Evolutionary conservation across 352 stramenopile genomes (phyloP), one percentile per base, ranked within the genome.

Genomic region (Globisporangium cystogenes): DNA sequence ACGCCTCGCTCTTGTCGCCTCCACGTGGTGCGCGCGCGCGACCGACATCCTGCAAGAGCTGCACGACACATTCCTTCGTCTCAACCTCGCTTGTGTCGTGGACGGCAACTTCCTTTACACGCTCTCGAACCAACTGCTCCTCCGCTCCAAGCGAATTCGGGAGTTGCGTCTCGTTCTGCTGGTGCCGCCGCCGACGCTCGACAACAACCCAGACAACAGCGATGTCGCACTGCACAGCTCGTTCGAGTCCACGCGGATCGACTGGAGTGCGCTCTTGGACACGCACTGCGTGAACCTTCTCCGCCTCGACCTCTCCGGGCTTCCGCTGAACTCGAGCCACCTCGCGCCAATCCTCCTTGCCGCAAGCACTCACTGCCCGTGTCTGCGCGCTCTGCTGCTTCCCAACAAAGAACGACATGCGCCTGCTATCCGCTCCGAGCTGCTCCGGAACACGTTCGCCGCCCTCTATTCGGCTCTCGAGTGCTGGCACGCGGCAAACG

Each of bases 301-400:
- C 20, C 46, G 54, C 1, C 47, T 60, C 11, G 54, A 60, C 44
- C 54, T 60, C 11, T 49, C 54, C 4, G 18, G 20, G 10, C 20
- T 55, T 24, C 36, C 54, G 7, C 40, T 60, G 23, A 29, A 60
- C 43, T 50, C 45, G 14, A 40, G n/a, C n/a, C 54, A 60, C 21
- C 36, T 60, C 8, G 23, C 1, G 23, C 26, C 41, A 24, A 49
- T 60, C 27, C 26, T 60, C 16, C 29, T 48, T 16, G 36, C 54
- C 0, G 54, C 46, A 16, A 27, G 45, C 14, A 24, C 23, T 0
- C 39, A 54, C 36, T 60, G 54, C 46, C 16, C 12, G 20, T 21
- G 54, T 16, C 23, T 60, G 7, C 46, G 48, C n/a, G 15, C 54
- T 14, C 47, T 60, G 15, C 12, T 60, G 4, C 46, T 60, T 0